Base-by-base conservation (phyloP, 768 basidiomycete genomes). In the Leucosporidium creatinivorum region DNA sequence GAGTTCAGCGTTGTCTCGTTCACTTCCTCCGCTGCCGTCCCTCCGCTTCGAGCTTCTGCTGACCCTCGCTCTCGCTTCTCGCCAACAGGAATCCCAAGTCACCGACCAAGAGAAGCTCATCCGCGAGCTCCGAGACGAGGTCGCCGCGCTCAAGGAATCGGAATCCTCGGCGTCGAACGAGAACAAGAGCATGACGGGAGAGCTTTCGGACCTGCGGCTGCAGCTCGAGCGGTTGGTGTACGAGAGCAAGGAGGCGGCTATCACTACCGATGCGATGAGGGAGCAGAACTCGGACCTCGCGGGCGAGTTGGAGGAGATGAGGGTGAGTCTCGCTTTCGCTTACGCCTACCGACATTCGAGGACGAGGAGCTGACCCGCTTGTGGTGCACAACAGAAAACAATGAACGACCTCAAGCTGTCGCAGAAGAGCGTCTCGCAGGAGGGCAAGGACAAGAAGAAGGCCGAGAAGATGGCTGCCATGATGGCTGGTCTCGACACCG, bases 381-480 rank as follows among this genome's bases (percentile, higher is more conserved):
- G 2, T 23, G 1, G 6, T 1, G 25, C 0, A 0, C 23, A n/a
- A n/a, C 66, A 73, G 82, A 88, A 85, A 79, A 84, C 85, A 69
- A 83, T 93, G 66, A 79, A 83, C 23, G 91, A 93, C 57, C 79
- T 91, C 72, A 92, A 90, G 81, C 80, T 82, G 47, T 83, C 86
- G 18, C 89, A 93, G 79, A 89, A 87, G 79, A 89, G 90, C 68
- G 85, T 88, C 21, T 87, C 88, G 49, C 87, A 87, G 39, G 96
- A 98, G 78, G 96, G 97, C 78, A 97, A 93, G 81, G 96, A 99
- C 83, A 96, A 91, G 83, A 86, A 89, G 78, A 98, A 98, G 79
- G 92, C 94, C 76, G 94, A 98, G 82, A 97, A 97, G 84, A 91
- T 99, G 89, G 93, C 91, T 13, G 82, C 93, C 73, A 96, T 99